Evolutionary conservation across 257 asterid genomes (phyloP), one percentile per base, ranked within the genome.

Genomic region (Nicotiana sylvestris): DNA sequence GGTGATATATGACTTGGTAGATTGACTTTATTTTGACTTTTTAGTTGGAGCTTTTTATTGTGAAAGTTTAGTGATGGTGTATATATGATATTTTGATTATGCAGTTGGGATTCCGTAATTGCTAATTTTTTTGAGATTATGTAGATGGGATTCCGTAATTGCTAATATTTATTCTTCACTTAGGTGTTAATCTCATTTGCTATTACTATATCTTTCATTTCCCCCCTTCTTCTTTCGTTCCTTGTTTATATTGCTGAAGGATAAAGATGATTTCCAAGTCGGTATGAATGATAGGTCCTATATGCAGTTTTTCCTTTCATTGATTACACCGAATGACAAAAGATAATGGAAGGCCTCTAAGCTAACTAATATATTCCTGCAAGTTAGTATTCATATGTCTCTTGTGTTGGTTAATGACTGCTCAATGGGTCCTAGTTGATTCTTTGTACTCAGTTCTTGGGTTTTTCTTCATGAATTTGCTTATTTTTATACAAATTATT

Each of bases 401-500:
- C 62, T 49, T 49, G 51, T 27, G 29, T 74, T 49, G 62, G 30
- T 25, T 58, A 72, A 72, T 72, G 13, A 49, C 39, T 27, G 21
- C 27, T 72, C 85, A 21, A 65, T 56, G 17, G 29, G n/a, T 77
- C 39, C 74, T 69, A 58, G 35, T 30, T n/a, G 81, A 21, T 72
- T 67, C 78, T 35, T 55, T 69, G 69, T 61, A 62, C 78, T 66
- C 76, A 51, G 66, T 76, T 72, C 76, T 61, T 46, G 49, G 17
- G 77, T 72, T 67, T 51, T 29, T 51, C 53, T 68, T 65, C 67
- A 32, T 51, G 61, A 69, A 43, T 84, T 84, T 65, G 8, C 65
- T 58, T 83, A 78, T 68, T 68, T 33, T 68, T 86, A 84, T 76
- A 77, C 32, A 76, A 33, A 49, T 85, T 53, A 88, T 11, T 80